Conservation (phyloP, 1,139 yeast species). For the Pichia sp. region DNA sequence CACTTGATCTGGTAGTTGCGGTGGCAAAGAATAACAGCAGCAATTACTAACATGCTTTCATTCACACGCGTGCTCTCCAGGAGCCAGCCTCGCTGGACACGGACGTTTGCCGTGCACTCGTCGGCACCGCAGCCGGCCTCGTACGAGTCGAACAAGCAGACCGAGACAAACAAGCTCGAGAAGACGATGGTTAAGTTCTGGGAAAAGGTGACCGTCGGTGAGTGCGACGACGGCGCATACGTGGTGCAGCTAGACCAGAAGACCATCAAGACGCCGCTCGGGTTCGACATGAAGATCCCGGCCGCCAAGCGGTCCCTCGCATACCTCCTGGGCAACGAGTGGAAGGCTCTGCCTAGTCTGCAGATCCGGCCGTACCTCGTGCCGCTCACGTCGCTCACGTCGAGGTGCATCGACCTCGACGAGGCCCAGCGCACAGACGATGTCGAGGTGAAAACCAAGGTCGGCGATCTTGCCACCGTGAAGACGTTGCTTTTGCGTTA, state of each 20-base stretch:
- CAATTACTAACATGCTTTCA: not conserved
- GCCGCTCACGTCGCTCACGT: slow-evolving; percentile 81
- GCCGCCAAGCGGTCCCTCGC: slow-evolving; percentile 59
- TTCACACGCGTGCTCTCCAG: not conserved
- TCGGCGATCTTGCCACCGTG: slow-evolving; percentile 56
- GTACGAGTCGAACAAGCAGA: slow-evolving; percentile 46
- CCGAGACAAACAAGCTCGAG: slow-evolving; percentile 68
- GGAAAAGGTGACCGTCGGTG: slow-evolving; percentile 63
- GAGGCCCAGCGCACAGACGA: slow-evolving; percentile 36
- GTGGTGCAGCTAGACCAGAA: slow-evolving; percentile 64
- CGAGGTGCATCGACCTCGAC: slow-evolving; percentile 75
- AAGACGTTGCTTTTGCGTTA: slow-evolving; percentile 63
- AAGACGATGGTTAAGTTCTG: slow-evolving; percentile 77
- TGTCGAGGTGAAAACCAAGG: slow-evolving; percentile 50
- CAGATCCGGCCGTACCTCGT: slow-evolving; percentile 74
- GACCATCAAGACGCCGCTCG: slow-evolving; percentile 80
- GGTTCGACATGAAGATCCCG: slow-evolving; percentile 67
- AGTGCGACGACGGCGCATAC: slow-evolving; percentile 24
- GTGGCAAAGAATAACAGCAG: not conserved
- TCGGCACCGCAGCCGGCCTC: slow-evolving; percentile 23
- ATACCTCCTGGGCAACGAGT: slow-evolving; percentile 75
- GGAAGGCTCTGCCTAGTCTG: slow-evolving; percentile 70
- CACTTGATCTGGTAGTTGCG: no score
- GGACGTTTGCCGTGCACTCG: slow-evolving; percentile 12
- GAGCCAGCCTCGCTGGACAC: not conserved